A percentile compares a stretch with the other conserved stretches of the same genome.
Conservation (phyloP, 495 filamentous ascomycete species). For the Mytilinidion resinicola region DNA sequence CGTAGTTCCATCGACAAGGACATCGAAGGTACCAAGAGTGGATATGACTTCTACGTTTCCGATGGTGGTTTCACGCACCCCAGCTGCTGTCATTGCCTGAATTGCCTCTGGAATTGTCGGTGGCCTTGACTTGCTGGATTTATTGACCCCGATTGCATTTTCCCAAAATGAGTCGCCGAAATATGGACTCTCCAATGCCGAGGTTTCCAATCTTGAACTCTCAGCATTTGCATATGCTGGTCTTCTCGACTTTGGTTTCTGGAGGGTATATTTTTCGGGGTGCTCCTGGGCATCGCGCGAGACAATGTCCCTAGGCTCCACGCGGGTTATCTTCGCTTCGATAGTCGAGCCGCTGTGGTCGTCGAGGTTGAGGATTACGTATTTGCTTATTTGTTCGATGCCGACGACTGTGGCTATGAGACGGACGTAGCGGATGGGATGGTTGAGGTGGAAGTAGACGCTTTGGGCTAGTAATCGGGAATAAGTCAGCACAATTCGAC, state of each 20-base stretch:
- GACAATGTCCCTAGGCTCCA: slow-evolving; percentile 9
- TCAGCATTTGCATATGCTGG: too few relatives aligned
- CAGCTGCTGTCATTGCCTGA: too few relatives aligned
- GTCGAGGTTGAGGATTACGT: slow-evolving; percentile 65
- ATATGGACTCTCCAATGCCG: slow-evolving; percentile 21
- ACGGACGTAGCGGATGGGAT: slow-evolving; percentile 82
- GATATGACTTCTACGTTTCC: slow-evolving; percentile 21
- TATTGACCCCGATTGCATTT: too few relatives aligned
- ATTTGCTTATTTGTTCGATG: slow-evolving; percentile 54
- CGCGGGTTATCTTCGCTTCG: slow-evolving; percentile 45
- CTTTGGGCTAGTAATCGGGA: slow-evolving; percentile 49
- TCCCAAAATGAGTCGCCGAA: too few relatives aligned
- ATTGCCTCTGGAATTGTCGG: too few relatives aligned
- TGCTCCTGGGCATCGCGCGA: too few relatives aligned
- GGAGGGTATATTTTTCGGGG: too few relatives aligned
- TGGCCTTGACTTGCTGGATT: too few relatives aligned
- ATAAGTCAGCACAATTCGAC: too few relatives aligned
- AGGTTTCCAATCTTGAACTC: slow-evolving; percentile 1
- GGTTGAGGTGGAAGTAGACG: slow-evolving; percentile 75
- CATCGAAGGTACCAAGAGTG: slow-evolving; percentile 20
- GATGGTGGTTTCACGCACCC: slow-evolving; percentile 25
- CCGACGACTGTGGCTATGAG: slow-evolving; percentile 71
- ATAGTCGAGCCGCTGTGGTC: slow-evolving; percentile 78
- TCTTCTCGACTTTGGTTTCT: too few relatives aligned
- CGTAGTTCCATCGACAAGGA: slow-evolving; percentile 17